Base-by-base conservation (phyloP, 371 early-diverging fungal species). In the Mucor sp. region DNA sequence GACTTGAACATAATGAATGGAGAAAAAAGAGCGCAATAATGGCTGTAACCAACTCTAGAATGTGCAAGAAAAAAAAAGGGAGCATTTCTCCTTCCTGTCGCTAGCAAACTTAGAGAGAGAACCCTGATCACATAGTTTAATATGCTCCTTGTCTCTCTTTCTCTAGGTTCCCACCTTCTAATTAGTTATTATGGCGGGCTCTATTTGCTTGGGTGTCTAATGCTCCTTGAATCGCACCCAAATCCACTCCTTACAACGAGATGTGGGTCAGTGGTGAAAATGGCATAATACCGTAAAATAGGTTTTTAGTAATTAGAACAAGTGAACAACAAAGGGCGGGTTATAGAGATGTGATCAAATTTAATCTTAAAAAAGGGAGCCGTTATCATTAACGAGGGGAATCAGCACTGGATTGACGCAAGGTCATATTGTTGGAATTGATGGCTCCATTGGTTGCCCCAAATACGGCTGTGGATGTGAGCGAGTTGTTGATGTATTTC, bases 401-500 rank as follows among this genome's bases (percentile, higher is more conserved):
- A 44, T 66, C 67, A 48, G 63, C 48, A n/a, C 60, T 59, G 28
- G 66, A 62, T 58, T 63, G 58, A 50, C 71, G 62, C 37, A 68
- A 56, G 39, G 68, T 58, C 41, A 74, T 69, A 43, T 73, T 70
- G 39, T 73, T 70, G 15, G 75, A 58, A 61, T 75, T 67, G 12
- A 79, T 62, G 5, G 77, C 83, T 30, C 83, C 83, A 61, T 78
- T 76, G 5, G 84, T 84, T 0, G 84, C 84, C n/a, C 84, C 84
- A 80, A 84, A 84, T 19, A 84, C 84, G 6, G 84, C 84, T 8
- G 84, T 84, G 4, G 84, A 84, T 15, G 84, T 84, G 39, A 84
- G 73, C 5, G 84, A 84, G 44, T 84, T 84, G 37, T 82, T 82
- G 30, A 84, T 84, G 35, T 84, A 84, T 41, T 84, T 84, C 62